A percentile compares a stretch with the other conserved stretches of the same genome.
Evolutionary conservation across 257 asterid species (phyloP).

Genomic region (Nyctanthes arbortristis): DNA sequence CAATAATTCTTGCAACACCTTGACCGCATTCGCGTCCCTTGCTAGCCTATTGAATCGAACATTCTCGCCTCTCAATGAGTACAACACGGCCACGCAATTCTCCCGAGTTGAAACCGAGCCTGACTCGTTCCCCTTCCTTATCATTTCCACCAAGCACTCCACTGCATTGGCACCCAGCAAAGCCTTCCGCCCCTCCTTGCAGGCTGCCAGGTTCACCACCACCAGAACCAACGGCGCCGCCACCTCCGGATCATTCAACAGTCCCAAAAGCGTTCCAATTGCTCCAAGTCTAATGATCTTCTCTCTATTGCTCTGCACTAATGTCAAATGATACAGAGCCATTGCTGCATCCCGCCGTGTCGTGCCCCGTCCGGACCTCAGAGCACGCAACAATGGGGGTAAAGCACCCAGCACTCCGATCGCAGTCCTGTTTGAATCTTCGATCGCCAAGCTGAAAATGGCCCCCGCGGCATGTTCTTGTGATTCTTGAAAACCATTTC

Average conservation of each 20-base stretch:
- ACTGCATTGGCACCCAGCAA: conserved; percentile 68
- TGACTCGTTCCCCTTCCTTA: conserved; percentile 47
- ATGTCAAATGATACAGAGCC: conserved; percentile 77
- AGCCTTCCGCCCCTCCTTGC: conserved; percentile 67
- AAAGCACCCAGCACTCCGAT: conserved; percentile 81
- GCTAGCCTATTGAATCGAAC: conserved; percentile 76
- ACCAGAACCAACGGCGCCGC: conserved; percentile 65
- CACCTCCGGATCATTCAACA: conserved; percentile 53
- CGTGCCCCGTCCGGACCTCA: conserved; percentile 70
- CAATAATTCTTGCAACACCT: conserved; percentile 57
- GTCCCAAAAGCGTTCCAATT: conserved; percentile 43
- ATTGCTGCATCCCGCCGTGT: conserved; percentile 81
- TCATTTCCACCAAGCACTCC: conserved; percentile 43
- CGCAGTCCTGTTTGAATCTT: conserved; percentile 75
- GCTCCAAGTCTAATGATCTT: conserved; percentile 66
- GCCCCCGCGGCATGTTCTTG: conserved; percentile 96
- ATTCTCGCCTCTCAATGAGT: conserved; percentile 70
- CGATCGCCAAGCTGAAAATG: conserved; percentile 73
- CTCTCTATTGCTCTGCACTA: conserved; percentile 74
- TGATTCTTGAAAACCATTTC: conserved; percentile 71
- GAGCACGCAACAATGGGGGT: conserved; percentile 73
- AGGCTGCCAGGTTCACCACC: conserved; percentile 70
- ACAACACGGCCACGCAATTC: conserved; percentile 63
- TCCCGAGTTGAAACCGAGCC: conserved; percentile 67
- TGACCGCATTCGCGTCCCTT: conserved; percentile 52